A percentile compares a stretch with the other conserved stretches of the same genome.
Conservation (phyloP, 116 monocot species). For the Dioscorea cayenensis region DNA sequence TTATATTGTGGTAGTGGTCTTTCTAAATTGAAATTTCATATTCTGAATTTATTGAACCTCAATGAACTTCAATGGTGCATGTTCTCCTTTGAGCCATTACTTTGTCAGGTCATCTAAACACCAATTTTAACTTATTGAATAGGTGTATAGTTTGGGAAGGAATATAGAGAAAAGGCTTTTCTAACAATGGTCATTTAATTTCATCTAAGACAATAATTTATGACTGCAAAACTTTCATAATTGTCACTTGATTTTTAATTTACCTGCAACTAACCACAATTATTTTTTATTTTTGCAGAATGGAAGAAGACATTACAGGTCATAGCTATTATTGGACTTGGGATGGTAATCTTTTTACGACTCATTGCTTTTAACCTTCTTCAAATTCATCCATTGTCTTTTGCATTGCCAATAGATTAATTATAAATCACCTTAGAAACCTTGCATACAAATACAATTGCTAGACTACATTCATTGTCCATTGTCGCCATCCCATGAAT, state of each 20-base stretch:
- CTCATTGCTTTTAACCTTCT: background rate
- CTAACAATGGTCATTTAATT: background rate
- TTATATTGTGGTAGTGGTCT: background rate
- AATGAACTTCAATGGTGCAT: background rate
- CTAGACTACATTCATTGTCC: no score
- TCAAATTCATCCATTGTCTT: background rate
- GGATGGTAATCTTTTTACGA: conserved; percentile 37
- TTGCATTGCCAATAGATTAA: background rate
- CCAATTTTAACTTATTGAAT: no score
- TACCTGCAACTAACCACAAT: background rate
- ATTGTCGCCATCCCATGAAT: no score
- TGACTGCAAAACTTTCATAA: background rate
- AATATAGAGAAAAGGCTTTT: no score
- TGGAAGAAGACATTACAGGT: conserved; percentile 94
- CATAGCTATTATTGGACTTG: conserved; percentile 75
- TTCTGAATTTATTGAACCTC: background rate
- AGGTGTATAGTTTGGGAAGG: no score
- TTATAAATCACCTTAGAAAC: background rate
- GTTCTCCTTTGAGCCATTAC: background rate
- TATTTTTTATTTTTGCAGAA: conserved; percentile 38
- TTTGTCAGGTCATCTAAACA: no score
- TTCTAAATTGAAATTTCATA: background rate
- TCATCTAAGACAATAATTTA: background rate
- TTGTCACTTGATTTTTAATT: background rate
- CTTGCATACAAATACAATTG: background rate